Evolutionary conservation across 23 red algal species (phyloP).

Genomic region (Cyanidioschyzon merolae): DNA sequence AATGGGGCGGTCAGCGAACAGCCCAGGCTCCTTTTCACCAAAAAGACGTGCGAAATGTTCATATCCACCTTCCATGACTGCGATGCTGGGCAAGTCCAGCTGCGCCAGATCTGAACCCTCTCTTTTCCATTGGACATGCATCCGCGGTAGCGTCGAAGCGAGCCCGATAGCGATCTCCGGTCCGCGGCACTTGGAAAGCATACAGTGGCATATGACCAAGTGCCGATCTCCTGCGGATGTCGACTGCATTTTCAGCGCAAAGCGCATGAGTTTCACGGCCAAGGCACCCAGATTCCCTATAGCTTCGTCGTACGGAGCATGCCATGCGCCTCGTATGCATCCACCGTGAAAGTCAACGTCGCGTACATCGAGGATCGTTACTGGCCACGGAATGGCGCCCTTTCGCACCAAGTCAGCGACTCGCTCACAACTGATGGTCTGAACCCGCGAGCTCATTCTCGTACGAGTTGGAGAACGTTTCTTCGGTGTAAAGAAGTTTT

Average conservation of each 20-base stretch:
- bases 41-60: not conserved
- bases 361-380: not conserved
- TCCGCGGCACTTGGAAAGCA: not conserved
- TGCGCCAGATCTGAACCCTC: not conserved
- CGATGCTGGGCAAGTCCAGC: not conserved
- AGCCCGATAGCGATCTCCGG: not conserved
- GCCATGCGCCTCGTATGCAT: not conserved
- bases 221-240: not conserved
- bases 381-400: not conserved
- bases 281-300: not conserved
- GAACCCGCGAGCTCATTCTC: not conserved
- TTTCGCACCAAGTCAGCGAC: slow-evolving; percentile 3
- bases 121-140: not conserved
- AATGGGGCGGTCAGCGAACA: slow-evolving; percentile 1
- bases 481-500: too few relatives aligned
- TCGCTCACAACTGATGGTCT: not conserved
- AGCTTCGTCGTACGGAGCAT: not conserved
- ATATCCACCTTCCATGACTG: slow-evolving; percentile 6
- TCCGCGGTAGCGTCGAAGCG: not conserved
- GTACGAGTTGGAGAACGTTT: too few relatives aligned
- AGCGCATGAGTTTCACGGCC: not conserved
- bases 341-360: not conserved
- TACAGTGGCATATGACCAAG: not conserved
- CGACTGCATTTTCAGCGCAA: not conserved
- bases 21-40: not conserved